A percentile compares a stretch with the other conserved stretches of the same genome.
phyloP scores from a whole-genome alignment of 169 alveolate species.

The Plasmodium malariae region DNA sequence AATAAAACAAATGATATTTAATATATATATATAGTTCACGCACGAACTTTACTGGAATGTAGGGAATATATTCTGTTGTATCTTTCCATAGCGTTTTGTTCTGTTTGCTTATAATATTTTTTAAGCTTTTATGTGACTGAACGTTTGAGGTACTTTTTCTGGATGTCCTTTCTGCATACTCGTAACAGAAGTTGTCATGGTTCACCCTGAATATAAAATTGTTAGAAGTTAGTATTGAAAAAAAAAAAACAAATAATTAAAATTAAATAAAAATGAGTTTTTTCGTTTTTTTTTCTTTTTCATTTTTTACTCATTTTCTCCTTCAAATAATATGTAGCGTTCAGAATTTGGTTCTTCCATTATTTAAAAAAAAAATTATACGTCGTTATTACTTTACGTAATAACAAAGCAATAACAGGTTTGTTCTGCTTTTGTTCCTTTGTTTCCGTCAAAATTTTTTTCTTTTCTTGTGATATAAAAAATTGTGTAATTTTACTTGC shows the following conservation, averaged over 20 bases:
- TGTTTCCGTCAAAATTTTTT: too few relatives aligned
- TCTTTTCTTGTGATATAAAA: too few relatives aligned
- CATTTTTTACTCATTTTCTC: conserved; percentile 44
- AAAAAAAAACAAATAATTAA: background rate
- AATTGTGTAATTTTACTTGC: too few relatives aligned
- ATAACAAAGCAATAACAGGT: too few relatives aligned
- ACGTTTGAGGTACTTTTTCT: conserved; percentile 2
- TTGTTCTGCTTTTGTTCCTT: too few relatives aligned
- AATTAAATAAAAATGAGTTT: background rate
- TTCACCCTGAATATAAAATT: conserved; percentile 12
- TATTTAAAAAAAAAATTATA: background rate
- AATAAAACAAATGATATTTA: background rate
- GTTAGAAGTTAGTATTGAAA: background rate
- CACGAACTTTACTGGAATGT: conserved; percentile 13
- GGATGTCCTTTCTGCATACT: background rate
- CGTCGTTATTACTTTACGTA: too few relatives aligned
- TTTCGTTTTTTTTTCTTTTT: conserved; percentile 7
- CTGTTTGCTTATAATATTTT: background rate
- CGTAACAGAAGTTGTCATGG: conserved; percentile 31
- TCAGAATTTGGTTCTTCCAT: background rate
- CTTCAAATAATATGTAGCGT: conserved; percentile 45
- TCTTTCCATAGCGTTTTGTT: conserved; percentile 9
- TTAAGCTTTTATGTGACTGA: conserved; percentile 1
- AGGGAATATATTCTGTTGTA: background rate
- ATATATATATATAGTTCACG: background rate